Base-by-base conservation (phyloP, 768 basidiomycete genomes). In the Tulasnella sp. region DNA sequence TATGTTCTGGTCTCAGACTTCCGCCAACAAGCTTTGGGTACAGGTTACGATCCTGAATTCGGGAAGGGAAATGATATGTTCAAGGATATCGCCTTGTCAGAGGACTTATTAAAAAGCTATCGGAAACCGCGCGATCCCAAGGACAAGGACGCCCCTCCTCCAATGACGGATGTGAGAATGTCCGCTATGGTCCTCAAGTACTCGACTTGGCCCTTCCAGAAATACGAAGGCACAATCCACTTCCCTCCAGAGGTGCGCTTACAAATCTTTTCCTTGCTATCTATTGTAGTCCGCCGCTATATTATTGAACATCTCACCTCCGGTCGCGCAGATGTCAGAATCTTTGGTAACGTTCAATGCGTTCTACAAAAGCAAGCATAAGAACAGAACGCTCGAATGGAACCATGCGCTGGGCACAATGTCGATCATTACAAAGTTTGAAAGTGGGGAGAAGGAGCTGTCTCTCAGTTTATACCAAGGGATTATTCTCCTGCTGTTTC, bases 21-120 rank as follows among this genome's bases (percentile, higher is more conserved):
- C 56, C 43, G 42, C 54, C 46, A 9, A 9, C 46, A 21, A 24
- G 55, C 50, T 48, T 7, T 49, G 3, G 24, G 24, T 56, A 48
- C 66, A 94, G 94, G 85, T 53, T 94, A 93, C 66, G 96, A 98
- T 68, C 87, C 92, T 10, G 92, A 94, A 61, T 98, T 98, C 66
- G 87, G 85, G 7, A 87, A 86, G 73, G 91, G 92, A 51, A 89
- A 92, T 65, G 82, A 90, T 42, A 94, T 98, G 94, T 94, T 97
- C 74, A 92, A 83, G 61, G 92, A 94, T 66, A 73, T 94, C 2
- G 79, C 80, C 0, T 73, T 90, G 17, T 93, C 90, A 1, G 71
- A 80, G 53, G 90, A 93, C 59, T 68, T 80, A 21, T 80, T 90
- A 77, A 68, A 70, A 0, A 84, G 85, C 61, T 88, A 82, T 70